phyloP scores from a whole-genome alignment of 257 asterid genomes.

The Penstemon davidsonii region DNA sequence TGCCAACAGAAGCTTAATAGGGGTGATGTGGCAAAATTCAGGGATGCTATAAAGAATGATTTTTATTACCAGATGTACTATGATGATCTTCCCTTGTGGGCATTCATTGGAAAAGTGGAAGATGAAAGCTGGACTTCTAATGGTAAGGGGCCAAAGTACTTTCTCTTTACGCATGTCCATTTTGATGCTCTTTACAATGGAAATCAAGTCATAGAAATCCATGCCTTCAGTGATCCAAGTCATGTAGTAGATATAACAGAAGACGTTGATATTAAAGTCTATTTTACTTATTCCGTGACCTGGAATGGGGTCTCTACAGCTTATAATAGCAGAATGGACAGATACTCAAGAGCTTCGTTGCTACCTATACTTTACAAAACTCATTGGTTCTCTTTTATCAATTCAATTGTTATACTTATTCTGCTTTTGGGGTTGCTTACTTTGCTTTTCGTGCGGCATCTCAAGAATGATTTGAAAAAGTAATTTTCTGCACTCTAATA shows the following conservation, averaged over 20 bases:
- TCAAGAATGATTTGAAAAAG: conserved; percentile 79
- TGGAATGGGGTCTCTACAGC: conserved; percentile 57
- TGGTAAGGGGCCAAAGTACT: conserved; percentile 50
- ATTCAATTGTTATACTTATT: conserved; percentile 54
- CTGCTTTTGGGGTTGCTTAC: conserved; percentile 66
- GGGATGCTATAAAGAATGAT: conserved; percentile 57
- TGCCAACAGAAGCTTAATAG: conserved; percentile 57
- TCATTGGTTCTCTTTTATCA: conserved; percentile 72
- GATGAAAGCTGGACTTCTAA: conserved; percentile 45
- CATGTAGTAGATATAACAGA: conserved; percentile 63
- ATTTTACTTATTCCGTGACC: conserved; percentile 65
- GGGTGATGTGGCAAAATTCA: conserved; percentile 57
- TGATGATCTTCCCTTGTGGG: conserved; percentile 96
- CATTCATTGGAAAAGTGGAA: conserved; percentile 86
- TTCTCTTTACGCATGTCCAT: conserved; percentile 66
- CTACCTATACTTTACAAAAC: conserved; percentile 52
- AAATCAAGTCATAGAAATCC: conserved; percentile 70
- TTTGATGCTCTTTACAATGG: conserved; percentile 68
- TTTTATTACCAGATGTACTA: conserved; percentile 83
- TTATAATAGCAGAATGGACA: conserved; percentile 61
- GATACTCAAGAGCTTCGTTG: conserved; percentile 59
- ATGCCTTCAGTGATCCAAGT: conserved; percentile 73
- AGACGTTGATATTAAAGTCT: conserved; percentile 47
- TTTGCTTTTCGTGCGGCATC: conserved; percentile 55
- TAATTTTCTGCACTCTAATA: conserved; percentile 42